Evolutionary conservation across 441 rosid genomes (phyloP).

Genomic region (Adansonia gregorii): DNA sequence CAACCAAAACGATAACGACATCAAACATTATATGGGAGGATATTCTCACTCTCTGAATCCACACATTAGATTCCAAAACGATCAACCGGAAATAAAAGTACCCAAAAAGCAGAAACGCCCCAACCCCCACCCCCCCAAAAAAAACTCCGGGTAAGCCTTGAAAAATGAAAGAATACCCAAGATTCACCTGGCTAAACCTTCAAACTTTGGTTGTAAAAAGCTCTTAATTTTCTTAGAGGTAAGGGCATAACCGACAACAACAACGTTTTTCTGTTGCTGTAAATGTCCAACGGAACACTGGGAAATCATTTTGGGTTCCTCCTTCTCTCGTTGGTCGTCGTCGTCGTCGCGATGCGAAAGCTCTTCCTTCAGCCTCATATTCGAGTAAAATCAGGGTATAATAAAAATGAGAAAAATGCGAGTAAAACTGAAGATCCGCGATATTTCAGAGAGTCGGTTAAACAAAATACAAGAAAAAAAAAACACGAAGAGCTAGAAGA

Average conservation of each 20-base stretch:
- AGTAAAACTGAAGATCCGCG: neutral
- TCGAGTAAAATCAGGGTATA: slow-evolving; percentile 5
- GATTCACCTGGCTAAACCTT: slow-evolving; percentile 73
- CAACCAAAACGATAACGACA: slow-evolving; percentile 54
- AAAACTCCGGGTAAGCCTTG: neutral
- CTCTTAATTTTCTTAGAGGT: slow-evolving; percentile 82
- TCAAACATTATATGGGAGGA: slow-evolving; percentile 25
- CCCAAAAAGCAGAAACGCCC: neutral
- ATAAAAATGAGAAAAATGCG: neutral
- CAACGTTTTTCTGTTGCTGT: slow-evolving; percentile 40
- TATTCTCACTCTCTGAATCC: slow-evolving; percentile 20
- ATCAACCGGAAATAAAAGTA: slow-evolving; percentile 25
- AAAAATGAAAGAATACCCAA: neutral
- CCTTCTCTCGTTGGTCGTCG: slow-evolving; percentile 2
- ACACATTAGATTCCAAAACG: slow-evolving; percentile 28
- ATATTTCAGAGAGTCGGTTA: slow-evolving; percentile 21
- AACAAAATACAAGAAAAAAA: neutral
- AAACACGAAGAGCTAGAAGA: neutral
- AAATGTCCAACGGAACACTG: slow-evolving; percentile 27
- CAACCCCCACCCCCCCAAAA: no score
- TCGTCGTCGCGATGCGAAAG: slow-evolving; percentile 24
- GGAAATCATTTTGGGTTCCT: slow-evolving; percentile 26
- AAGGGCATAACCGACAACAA: slow-evolving; percentile 82
- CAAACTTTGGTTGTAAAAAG: slow-evolving; percentile 77
- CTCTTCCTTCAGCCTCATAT: slow-evolving; percentile 50